phyloP scores from a whole-genome alignment of 805 yeast genomes.

The Pichia thaimueangensis region DNA sequence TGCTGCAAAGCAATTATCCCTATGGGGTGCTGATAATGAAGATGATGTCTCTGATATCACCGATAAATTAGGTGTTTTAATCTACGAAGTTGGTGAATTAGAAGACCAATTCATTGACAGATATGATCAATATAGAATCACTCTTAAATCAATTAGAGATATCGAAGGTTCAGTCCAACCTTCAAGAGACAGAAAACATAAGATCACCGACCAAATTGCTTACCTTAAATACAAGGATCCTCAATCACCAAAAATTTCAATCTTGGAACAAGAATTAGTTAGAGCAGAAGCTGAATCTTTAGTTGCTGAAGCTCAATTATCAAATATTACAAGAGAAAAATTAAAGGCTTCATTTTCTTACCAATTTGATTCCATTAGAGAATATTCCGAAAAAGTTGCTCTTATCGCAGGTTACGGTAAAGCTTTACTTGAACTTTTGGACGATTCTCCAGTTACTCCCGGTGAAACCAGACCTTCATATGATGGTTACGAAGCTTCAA shows the following conservation, averaged over 20 bases:
- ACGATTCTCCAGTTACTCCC: conserved; percentile 81
- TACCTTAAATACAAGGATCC: conserved; percentile 81
- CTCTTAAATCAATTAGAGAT: conserved; percentile 74
- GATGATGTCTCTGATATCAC: conserved; percentile 84
- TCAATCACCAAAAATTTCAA: conserved; percentile 71
- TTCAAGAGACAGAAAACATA: conserved; percentile 78
- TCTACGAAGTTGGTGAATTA: conserved; percentile 77
- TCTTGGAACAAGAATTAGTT: conserved; percentile 82
- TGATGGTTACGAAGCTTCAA: conserved; percentile 84
- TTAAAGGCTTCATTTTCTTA: conserved; percentile 78
- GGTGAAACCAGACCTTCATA: conserved; percentile 90
- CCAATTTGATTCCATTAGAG: conserved; percentile 81
- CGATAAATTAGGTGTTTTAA: conserved; percentile 77
- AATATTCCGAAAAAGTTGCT: conserved; percentile 79
- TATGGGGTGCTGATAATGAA: conserved; percentile 85
- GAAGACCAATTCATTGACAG: conserved; percentile 84
- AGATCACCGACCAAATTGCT: conserved; percentile 80
- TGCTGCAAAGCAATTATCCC: conserved; percentile 73
- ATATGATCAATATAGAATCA: conserved; percentile 80
- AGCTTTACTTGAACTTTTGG: conserved; percentile 75
- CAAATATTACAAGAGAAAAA: conserved; percentile 83
- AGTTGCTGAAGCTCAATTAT: conserved; percentile 88
- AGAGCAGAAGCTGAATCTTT: conserved; percentile 89
- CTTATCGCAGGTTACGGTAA: conserved; percentile 87
- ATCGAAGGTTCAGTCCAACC: conserved; percentile 87